Evolutionary conservation across 768 basidiomycete genomes (phyloP), one percentile per base, ranked within the genome.

Genomic region (Kwoniella botswanensis): DNA sequence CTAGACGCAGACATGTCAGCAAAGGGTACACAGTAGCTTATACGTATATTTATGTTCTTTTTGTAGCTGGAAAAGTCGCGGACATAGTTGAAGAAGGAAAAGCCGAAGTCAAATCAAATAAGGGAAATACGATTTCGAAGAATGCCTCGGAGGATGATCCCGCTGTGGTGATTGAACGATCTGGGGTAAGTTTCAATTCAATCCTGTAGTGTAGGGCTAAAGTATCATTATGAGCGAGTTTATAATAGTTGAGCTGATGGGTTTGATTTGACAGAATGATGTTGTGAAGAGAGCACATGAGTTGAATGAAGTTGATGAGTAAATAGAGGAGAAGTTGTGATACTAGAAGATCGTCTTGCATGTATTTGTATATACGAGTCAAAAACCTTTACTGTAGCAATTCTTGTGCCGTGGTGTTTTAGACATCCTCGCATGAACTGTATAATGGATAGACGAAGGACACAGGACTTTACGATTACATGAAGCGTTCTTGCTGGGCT

Each of bases 201-300:
- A 52, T 21, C 54, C 29, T 50, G 18, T 15, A 18, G 41, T 29
- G 26, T 7, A 58, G 26, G 13, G 13, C 7, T 22, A 55, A 17
- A 55, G 24, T 9, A 42, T 65, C 11, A 29, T n/a, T 18, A 26
- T 26, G 26, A 26, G 26, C 26, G 26, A 15, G 50, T 15, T 44
- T 17, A 18, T 50, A 11, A 18, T 24, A 21, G 22, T 43, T 18
- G 21, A 7, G 64, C 24, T 65, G 22, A 54, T 42, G 11, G 12
- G 24, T n/a, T 15, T 15, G 42, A 2, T 43, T 46, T 41, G 17
- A 22, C 41, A 88, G 86, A 88, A 87, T 67, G 84, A 87, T 71
- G 86, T 87, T 2, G 87, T 87, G 58, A 88, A 88, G 84, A 81
- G 86, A 9, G 86, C 86, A 0, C 86, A 87, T 67, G 87, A 88